Percentiles rank a stretch among this genome's conserved stretches.
Conservation (phyloP, 345 rosid species). For the Acer negundo region DNA sequence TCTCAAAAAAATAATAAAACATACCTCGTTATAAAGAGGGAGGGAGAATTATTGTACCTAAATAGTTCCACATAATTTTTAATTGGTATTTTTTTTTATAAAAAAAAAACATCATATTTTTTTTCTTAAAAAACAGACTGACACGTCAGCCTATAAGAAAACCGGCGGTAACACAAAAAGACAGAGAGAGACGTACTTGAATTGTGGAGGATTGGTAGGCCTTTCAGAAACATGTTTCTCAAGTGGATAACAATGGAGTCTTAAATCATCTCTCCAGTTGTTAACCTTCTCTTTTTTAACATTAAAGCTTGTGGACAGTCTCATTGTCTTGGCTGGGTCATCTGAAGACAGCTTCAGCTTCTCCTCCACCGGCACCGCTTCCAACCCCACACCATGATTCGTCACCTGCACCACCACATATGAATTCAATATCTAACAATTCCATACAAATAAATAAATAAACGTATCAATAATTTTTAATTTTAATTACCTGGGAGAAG, state of each 20-base stretch:
- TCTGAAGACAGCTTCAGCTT: slow-evolving; percentile 84
- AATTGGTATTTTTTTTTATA: too few species aligned
- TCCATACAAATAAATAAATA: too few species aligned
- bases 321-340: slow-evolving; percentile 72
- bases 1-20: too few species aligned
- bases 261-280: slow-evolving; percentile 86
- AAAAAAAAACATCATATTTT: too few species aligned
- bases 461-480: too few species aligned
- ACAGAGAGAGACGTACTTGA: slow-evolving; percentile 49
- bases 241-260: slow-evolving; percentile 81
- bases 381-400: slow-evolving; percentile 58
- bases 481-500: slow-evolving; percentile 62
- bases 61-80: too few species aligned
- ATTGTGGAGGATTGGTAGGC: slow-evolving; percentile 75
- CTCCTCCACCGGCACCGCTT: slow-evolving; percentile 61
- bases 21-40: too few species aligned
- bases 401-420: slow-evolving; percentile 42
- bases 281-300: slow-evolving; percentile 74
- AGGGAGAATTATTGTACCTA: too few species aligned
- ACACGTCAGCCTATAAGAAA: neutral
- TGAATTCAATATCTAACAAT: too few species aligned
- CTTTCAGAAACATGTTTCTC: slow-evolving; percentile 64
- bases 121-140: neutral
- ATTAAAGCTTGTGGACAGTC: slow-evolving; percentile 84
- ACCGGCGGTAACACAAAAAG: neutral